These are phyloP conservation scores for Trypanosoma platydactyli DNA, from an alignment of 208 protist species.

Conservation along the genomic window DNA sequence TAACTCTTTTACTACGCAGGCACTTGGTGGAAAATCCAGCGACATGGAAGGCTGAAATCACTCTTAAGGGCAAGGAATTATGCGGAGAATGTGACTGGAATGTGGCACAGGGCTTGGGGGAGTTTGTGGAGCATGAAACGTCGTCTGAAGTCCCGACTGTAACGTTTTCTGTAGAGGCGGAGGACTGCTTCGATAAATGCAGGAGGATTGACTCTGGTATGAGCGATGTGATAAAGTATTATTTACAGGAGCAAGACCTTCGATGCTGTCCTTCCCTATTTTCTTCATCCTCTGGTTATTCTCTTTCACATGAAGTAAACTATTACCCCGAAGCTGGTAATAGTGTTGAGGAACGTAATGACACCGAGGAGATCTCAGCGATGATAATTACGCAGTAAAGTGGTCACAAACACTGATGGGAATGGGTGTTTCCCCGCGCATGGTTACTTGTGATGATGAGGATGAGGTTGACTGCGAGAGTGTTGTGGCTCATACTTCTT, in stretches of 20 bases:
- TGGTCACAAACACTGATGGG: too few species aligned
- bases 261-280: not conserved
- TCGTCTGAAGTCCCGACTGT: not conserved
- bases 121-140: not conserved
- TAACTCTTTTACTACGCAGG: not conserved
- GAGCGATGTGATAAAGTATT: not conserved
- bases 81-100: not conserved
- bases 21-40: not conserved
- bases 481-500: too few species aligned
- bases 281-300: too few species aligned
- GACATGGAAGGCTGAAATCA: not conserved
- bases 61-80: not conserved
- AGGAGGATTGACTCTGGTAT: not conserved
- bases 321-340: too few species aligned
- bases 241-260: not conserved
- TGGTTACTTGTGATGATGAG: too few species aligned
- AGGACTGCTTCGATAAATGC: conserved; percentile 8
- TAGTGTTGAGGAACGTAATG: too few species aligned
- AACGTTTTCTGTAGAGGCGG: not conserved
- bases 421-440: too few species aligned
- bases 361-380: too few species aligned
- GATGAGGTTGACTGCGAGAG: too few species aligned
- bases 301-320: too few species aligned
- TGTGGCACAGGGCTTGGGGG: not conserved
- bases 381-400: too few species aligned